Evolutionary conservation across 495 filamentous ascomycete species (phyloP).

Genomic region (Apiosordaria backusii): DNA sequence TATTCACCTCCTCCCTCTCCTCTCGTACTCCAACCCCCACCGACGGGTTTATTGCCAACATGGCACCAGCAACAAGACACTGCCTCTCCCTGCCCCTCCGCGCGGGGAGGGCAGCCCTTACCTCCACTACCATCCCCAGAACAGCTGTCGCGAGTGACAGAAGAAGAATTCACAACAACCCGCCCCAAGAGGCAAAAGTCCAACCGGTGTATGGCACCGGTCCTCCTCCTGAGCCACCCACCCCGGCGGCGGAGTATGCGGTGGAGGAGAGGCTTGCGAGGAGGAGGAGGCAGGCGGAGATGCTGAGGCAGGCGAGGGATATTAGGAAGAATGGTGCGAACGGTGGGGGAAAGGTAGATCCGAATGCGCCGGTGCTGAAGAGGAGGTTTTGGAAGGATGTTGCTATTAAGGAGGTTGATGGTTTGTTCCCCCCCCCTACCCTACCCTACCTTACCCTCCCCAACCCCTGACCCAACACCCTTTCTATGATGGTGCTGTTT

Average conservation of each 20-base stretch:
- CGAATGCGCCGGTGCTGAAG: conserved; percentile 38
- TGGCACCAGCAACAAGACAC: conserved; percentile 23
- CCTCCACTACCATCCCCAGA: neutral
- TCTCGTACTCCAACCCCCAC: neutral
- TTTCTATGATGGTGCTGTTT: neutral
- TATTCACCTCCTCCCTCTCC: conserved; percentile 1
- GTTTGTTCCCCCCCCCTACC: conserved; percentile 26
- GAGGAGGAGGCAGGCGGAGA: conserved; percentile 51
- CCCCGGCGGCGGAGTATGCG: conserved; percentile 1
- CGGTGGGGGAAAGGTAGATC: conserved; percentile 8
- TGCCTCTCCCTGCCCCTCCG: conserved; percentile 13
- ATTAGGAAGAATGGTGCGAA: conserved; percentile 26
- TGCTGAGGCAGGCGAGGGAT: conserved; percentile 47
- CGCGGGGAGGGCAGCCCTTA: conserved; percentile 3
- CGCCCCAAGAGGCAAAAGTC: conserved; percentile 45
- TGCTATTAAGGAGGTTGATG: conserved; percentile 52
- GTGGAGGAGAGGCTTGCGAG: conserved; percentile 39
- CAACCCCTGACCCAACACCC: too few species aligned
- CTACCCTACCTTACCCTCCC: neutral
- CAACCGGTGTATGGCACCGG: conserved; percentile 72
- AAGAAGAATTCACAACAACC: conserved; percentile 40
- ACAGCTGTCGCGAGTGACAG: neutral
- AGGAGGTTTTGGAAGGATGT: conserved; percentile 86
- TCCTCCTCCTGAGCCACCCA: conserved; percentile 69
- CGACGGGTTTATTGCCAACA: conserved; percentile 6